These are phyloP conservation scores for Globisporangium echinulatum DNA, from an alignment of 352 stramenopile species.

Conservation along the genomic window DNA sequence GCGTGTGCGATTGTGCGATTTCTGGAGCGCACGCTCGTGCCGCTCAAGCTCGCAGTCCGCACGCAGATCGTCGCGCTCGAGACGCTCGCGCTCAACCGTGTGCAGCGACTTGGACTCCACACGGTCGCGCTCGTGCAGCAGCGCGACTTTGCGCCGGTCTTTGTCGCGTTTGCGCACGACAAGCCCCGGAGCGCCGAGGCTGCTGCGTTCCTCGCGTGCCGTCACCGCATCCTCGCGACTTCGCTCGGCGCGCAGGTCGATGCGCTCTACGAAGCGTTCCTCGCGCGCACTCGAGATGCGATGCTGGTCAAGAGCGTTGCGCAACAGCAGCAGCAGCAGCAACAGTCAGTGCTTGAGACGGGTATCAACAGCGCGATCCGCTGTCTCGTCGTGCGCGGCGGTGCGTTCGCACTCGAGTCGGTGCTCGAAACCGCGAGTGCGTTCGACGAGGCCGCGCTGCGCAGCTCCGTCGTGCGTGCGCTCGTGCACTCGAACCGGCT, in stretches of 20 bases:
- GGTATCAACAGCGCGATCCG: constrained; percentile 46
- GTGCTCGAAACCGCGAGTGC: constrained; percentile 38
- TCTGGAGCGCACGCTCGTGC: constrained; percentile 38
- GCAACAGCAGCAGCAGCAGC: neutral
- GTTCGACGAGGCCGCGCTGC: constrained; percentile 28
- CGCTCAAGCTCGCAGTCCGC: constrained; percentile 44
- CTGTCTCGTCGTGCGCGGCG: constrained; percentile 24
- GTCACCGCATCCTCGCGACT: constrained; percentile 27
- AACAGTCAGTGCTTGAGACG: constrained; percentile 36
- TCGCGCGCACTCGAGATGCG: constrained; percentile 27
- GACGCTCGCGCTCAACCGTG: constrained; percentile 35
- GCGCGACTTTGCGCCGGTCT: constrained; percentile 37
- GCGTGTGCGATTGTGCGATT: constrained; percentile 64
- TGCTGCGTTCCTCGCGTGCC: constrained; percentile 36
- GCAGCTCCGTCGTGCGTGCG: constrained; percentile 34
- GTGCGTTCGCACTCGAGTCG: constrained; percentile 28
- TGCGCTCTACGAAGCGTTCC: constrained; percentile 35
- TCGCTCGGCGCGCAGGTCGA: constrained; percentile 38
- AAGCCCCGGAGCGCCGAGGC: constrained; percentile 18
- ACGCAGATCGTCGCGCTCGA: constrained; percentile 52
- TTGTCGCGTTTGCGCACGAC: constrained; percentile 39
- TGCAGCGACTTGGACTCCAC: constrained; percentile 47
- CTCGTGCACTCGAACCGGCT: constrained; percentile 42
- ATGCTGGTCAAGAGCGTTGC: constrained; percentile 16
- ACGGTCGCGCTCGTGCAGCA: constrained; percentile 53